Conservation (phyloP, 495 filamentous ascomycete species). For the Neurospora sp. region DNA sequence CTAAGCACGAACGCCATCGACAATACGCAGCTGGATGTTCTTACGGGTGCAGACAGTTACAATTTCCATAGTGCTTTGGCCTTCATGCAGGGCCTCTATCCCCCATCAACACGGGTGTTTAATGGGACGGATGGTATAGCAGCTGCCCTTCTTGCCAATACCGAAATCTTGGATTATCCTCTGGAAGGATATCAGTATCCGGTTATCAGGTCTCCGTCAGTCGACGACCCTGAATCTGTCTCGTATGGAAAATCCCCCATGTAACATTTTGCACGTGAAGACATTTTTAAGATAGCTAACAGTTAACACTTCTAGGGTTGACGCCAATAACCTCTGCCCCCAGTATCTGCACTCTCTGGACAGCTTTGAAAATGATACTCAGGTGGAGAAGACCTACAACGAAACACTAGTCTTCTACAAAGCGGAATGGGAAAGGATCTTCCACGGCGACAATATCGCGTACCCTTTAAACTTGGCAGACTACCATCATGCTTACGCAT, state of each 20-base stretch:
- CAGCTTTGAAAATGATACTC: constrained; percentile 14
- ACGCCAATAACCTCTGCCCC: constrained; percentile 22
- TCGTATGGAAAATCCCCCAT: constrained; percentile 13
- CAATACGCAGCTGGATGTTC: constrained; percentile 26
- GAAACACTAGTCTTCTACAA: constrained; percentile 25
- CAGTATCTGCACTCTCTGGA: constrained; percentile 18
- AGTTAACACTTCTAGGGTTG: constrained; percentile 11
- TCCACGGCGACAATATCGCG: constrained; percentile 9
- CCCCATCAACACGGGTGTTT: constrained; percentile 20
- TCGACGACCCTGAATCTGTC: constrained; percentile 23
- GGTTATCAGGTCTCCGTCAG: constrained; percentile 18
- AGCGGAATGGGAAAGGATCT: constrained; percentile 18
- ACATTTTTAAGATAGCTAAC: neutral
- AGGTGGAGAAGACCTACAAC: constrained; percentile 12
- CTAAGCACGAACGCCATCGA: constrained; percentile 27
- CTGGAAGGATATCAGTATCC: constrained; percentile 35
- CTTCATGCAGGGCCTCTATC: constrained; percentile 36
- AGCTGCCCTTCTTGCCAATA: constrained; percentile 19
- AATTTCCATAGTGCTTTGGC: constrained; percentile 25
- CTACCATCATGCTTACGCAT: constrained; percentile 30
- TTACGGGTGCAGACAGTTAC: constrained; percentile 23
- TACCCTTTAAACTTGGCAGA: constrained; percentile 18
- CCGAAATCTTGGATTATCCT: constrained; percentile 25
- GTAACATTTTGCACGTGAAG: fast-evolving
- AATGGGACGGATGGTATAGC: constrained; percentile 20